phyloP scores from a whole-genome alignment of 306 rosid genomes.

The Cucurbita pepo region DNA sequence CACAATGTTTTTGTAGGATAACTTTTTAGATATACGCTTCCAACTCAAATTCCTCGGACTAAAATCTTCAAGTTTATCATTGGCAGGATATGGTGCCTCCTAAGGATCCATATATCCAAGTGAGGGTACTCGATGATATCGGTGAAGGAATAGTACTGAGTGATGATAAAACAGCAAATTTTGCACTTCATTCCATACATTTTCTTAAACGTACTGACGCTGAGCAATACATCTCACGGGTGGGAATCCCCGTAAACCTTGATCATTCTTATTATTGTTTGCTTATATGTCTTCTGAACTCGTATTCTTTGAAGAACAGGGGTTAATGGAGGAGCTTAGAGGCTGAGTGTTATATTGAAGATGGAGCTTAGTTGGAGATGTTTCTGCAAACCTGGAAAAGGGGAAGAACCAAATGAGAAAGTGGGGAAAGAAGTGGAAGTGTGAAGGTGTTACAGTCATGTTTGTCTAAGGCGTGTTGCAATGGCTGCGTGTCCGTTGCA shows the following conservation, averaged over 20 bases:
- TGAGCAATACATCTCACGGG: slow-evolving; percentile 60
- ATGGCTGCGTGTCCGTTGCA: too few relatives aligned
- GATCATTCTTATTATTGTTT: neutral
- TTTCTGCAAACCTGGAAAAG: neutral
- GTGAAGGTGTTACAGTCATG: neutral
- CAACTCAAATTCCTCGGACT: neutral
- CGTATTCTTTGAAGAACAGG: slow-evolving; percentile 29
- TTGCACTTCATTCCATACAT: slow-evolving; percentile 77
- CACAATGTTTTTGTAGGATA: neutral
- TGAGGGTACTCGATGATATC: slow-evolving; percentile 77
- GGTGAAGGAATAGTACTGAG: slow-evolving; percentile 64
- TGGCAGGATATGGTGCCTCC: slow-evolving; percentile 95
- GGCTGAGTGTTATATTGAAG: slow-evolving; percentile 16
- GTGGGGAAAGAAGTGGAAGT: neutral
- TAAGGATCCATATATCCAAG: slow-evolving; percentile 84
- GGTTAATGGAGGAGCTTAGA: slow-evolving; percentile 81
- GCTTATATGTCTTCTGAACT: neutral
- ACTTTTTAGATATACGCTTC: neutral
- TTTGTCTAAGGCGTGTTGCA: too few relatives aligned
- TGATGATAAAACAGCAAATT: slow-evolving; percentile 65
- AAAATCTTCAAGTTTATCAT: slow-evolving; percentile 3
- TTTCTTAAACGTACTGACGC: slow-evolving; percentile 89
- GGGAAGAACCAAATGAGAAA: neutral
- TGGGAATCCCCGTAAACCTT: slow-evolving; percentile 9
- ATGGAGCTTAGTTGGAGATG: neutral